A percentile compares a stretch with the other conserved stretches of the same genome.
Conservation (phyloP, 345 rosid species). For the Stellera chamaejasme region DNA sequence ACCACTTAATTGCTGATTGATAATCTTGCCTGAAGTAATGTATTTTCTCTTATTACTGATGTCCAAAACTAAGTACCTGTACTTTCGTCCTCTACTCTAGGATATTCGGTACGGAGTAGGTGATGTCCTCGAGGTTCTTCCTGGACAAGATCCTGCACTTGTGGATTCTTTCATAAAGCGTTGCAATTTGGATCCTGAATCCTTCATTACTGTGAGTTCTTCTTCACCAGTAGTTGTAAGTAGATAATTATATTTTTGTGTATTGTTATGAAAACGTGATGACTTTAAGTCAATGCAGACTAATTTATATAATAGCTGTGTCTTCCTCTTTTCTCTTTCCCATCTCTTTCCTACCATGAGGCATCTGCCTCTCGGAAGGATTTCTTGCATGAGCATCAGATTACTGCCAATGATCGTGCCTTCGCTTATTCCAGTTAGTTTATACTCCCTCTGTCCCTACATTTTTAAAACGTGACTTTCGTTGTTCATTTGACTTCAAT, state of each 20-base stretch:
- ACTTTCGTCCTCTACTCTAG: constrained; percentile 27
- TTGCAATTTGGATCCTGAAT: constrained; percentile 75
- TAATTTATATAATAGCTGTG: not conserved
- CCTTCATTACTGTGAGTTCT: constrained; percentile 59
- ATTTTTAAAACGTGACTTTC: too few species aligned
- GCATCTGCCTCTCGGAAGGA: not conserved
- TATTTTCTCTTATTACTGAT: not conserved
- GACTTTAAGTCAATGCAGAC: not conserved
- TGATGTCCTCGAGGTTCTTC: constrained; percentile 85
- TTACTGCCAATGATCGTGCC: too few species aligned
- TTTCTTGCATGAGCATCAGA: too few species aligned
- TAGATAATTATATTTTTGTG: not conserved
- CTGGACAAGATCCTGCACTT: constrained; percentile 52
- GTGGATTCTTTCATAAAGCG: constrained; percentile 62
- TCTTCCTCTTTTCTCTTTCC: not conserved
- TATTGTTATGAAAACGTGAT: not conserved
- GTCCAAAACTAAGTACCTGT: not conserved
- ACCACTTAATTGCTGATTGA: not conserved
- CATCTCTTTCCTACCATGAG: not conserved
- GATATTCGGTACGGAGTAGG: constrained; percentile 57
- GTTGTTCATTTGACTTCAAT: too few species aligned
- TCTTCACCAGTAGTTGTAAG: not conserved
- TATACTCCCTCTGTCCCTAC: too few species aligned
- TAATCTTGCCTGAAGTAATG: not conserved
- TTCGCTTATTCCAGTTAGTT: too few species aligned